These are phyloP conservation scores for Chenopodium quinoa DNA, from an alignment of 148 eudicot species.

Conservation along the genomic window DNA sequence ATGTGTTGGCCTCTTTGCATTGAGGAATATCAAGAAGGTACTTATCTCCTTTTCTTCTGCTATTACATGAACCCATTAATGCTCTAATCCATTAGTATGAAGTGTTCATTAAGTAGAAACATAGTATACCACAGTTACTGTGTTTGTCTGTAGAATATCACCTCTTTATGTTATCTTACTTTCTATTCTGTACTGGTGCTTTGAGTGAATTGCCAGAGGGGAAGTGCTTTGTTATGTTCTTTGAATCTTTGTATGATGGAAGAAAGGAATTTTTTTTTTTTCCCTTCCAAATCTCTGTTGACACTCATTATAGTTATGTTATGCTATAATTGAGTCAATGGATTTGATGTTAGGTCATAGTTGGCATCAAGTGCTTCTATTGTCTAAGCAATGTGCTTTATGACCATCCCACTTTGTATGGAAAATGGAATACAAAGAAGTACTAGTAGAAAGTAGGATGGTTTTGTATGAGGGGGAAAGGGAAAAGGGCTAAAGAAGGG, in stretches of 20 bases:
- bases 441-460: no score
- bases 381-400: no score
- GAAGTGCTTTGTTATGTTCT: not conserved
- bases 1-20: conserved; percentile 89
- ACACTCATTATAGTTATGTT: not conserved
- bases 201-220: not conserved
- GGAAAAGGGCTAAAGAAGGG: no score
- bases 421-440: no score
- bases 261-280: not conserved
- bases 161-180: not conserved
- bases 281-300: not conserved
- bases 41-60: not conserved
- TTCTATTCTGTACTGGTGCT: not conserved
- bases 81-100: not conserved
- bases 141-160: not conserved
- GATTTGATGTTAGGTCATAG: no score
- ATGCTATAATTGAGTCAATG: no score
- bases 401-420: no score
- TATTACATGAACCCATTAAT: not conserved
- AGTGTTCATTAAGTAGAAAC: not conserved
- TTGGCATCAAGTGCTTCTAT: no score
- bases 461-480: no score
- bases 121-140: not conserved
- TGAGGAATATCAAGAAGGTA: conserved; percentile 81
- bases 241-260: not conserved